These are phyloP conservation scores for Sporothrix phasma DNA, from an alignment of 2,329 filamentous ascomycete species.

Conservation along the genomic window DNA sequence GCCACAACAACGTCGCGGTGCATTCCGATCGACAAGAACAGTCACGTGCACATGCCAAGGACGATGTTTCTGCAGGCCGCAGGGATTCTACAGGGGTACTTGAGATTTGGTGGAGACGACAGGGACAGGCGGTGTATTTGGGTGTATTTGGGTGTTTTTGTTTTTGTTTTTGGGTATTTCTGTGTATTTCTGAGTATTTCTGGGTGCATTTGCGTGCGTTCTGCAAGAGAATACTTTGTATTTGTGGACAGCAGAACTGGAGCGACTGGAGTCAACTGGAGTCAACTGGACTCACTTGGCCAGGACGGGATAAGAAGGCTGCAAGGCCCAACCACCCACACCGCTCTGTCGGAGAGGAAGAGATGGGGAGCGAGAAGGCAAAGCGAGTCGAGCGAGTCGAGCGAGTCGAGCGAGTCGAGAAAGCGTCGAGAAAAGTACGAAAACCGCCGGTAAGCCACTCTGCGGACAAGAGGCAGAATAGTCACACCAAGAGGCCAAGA, in stretches of 20 bases:
- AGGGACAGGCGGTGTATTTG: background rate
- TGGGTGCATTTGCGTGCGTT: background rate
- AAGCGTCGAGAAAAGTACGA: background rate
- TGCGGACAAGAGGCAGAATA: background rate
- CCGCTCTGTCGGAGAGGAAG: constrained; percentile 1
- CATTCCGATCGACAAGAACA: background rate
- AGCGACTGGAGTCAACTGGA: background rate
- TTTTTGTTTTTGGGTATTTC: background rate
- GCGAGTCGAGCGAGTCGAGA: too few relatives aligned
- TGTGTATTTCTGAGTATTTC: background rate
- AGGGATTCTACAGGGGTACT: background rate
- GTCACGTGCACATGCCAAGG: background rate
- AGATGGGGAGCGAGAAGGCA: too few relatives aligned
- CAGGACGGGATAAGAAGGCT: constrained; percentile 5
- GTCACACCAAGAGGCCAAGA: background rate
- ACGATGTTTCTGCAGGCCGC: too few relatives aligned
- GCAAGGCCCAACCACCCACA: constrained; percentile 7
- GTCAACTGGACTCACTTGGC: background rate
- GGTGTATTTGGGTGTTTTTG: background rate
- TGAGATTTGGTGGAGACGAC: background rate
- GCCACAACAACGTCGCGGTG: background rate
- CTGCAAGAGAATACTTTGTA: too few relatives aligned
- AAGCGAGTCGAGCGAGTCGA: too few relatives aligned
- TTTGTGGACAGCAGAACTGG: too few relatives aligned
- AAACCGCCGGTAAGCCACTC: background rate